A percentile compares a stretch with the other conserved stretches of the same genome.
These are phyloP conservation scores for Lactifluus echinatus DNA, from an alignment of 768 basidiomycete species.

Conservation along the genomic window DNA sequence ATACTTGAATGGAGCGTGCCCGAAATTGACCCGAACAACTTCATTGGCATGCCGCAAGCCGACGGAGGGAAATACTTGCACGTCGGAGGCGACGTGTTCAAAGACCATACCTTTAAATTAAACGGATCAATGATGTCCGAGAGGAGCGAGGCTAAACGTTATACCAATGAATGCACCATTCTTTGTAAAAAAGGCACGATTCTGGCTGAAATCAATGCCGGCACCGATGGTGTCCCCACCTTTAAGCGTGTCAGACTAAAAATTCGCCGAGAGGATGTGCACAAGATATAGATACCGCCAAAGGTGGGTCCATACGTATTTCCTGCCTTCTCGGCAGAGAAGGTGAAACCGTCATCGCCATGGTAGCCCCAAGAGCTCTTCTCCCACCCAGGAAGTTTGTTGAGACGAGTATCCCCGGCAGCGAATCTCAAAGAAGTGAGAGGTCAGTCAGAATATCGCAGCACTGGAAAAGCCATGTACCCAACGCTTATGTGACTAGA, in stretches of 20 bases:
- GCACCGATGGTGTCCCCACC: slow-evolving; percentile 87
- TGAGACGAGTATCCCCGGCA: slow-evolving; percentile 51
- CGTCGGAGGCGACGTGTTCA: slow-evolving; percentile 57
- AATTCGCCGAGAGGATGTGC: neutral
- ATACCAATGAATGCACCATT: slow-evolving; percentile 68
- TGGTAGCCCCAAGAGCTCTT: slow-evolving; percentile 85
- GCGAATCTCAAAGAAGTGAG: slow-evolving; percentile 44
- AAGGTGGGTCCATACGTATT: slow-evolving; percentile 70
- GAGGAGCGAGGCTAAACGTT: neutral
- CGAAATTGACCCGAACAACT: slow-evolving; percentile 79
- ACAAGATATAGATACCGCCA: slow-evolving; percentile 48
- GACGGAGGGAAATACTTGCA: slow-evolving; percentile 76
- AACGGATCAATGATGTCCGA: slow-evolving; percentile 14
- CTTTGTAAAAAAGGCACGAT: slow-evolving; percentile 83
- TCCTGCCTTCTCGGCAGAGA: slow-evolving; percentile 65
- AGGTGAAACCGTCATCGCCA: slow-evolving; percentile 79
- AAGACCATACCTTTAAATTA: slow-evolving; percentile 50
- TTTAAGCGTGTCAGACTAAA: slow-evolving; percentile 27
- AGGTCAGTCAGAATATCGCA: slow-evolving; percentile 1
- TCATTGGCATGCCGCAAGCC: slow-evolving; percentile 79
- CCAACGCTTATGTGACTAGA: slow-evolving; percentile 73
- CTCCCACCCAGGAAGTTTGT: slow-evolving; percentile 82
- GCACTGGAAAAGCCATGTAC: slow-evolving; percentile 32
- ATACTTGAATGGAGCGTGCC: slow-evolving; percentile 74
- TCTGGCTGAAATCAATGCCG: slow-evolving; percentile 80